A percentile compares a stretch with the other conserved stretches of the same genome.
Evolutionary conservation across 2,329 filamentous ascomycete species (phyloP).

Genomic region (Pseudogymnoascus sp.): DNA sequence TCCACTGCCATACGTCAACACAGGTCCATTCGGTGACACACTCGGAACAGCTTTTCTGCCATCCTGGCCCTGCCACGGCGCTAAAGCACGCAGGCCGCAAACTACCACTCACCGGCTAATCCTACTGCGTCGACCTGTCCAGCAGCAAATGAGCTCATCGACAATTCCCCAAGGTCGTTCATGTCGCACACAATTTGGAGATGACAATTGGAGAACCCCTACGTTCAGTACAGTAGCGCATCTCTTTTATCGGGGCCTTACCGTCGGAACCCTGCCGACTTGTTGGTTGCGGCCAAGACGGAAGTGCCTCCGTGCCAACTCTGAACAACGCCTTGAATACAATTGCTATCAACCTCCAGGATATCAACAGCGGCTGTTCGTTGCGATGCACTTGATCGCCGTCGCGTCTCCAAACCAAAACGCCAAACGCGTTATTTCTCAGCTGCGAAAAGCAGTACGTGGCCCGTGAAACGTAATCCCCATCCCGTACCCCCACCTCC

Average conservation of each 20-base stretch:
- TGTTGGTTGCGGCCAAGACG: neutral
- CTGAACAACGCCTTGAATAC: neutral
- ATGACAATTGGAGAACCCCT: neutral
- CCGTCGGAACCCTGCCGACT: neutral
- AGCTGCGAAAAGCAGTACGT: neutral
- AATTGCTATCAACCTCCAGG: neutral
- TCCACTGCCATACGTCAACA: conserved; percentile 1
- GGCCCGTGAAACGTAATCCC: neutral
- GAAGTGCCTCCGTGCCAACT: neutral
- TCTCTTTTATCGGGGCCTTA: neutral
- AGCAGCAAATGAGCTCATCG: conserved; percentile 2
- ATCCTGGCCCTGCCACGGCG: neutral
- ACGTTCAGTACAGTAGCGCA: neutral
- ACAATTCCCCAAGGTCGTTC: neutral
- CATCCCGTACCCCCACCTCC: neutral
- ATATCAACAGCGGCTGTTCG: neutral
- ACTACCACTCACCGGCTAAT: neutral
- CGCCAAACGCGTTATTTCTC: neutral
- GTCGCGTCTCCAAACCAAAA: neutral
- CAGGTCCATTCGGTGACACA: neutral
- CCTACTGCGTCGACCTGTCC: neutral
- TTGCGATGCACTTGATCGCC: neutral
- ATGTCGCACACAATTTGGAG: neutral
- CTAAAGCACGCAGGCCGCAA: neutral
- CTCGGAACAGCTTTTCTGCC: neutral